Conservation (phyloP, 129 eudicot genomes). For the Arctium minus region DNA sequence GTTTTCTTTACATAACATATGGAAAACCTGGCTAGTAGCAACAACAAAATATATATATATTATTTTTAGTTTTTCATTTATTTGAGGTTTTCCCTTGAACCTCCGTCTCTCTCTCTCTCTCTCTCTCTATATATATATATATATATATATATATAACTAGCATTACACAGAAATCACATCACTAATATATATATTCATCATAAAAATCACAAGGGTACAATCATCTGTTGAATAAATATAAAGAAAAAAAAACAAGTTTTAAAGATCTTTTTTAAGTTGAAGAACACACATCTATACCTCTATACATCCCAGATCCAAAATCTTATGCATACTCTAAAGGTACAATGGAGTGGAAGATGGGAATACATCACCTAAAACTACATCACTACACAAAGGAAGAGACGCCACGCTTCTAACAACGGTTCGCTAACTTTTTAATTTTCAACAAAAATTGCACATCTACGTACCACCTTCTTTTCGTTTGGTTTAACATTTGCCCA, state of each 20-base stretch:
- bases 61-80: no score
- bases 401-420: neutral
- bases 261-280: conserved; percentile 2
- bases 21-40: no score
- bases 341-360: conserved; percentile 21
- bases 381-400: conserved; percentile 25
- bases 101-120: no score
- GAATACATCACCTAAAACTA: conserved; percentile 26
- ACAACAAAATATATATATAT: no score
- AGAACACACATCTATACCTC: conserved; percentile 36
- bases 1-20: neutral
- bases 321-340: conserved; percentile 30
- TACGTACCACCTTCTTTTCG: conserved; percentile 2
- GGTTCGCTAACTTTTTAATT: neutral
- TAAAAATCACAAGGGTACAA: conserved; percentile 13
- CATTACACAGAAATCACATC: neutral
- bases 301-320: conserved; percentile 36
- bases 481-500: conserved; percentile 12
- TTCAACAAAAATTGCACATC: conserved; percentile 32
- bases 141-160: neutral
- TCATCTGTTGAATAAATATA: conserved; percentile 13
- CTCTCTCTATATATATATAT: no score
- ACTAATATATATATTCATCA: neutral
- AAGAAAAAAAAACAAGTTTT: neutral
- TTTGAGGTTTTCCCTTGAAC: no score